These are phyloP conservation scores for Posidonia australis DNA, from an alignment of 106 monocot genomes.

Conservation along the genomic window DNA sequence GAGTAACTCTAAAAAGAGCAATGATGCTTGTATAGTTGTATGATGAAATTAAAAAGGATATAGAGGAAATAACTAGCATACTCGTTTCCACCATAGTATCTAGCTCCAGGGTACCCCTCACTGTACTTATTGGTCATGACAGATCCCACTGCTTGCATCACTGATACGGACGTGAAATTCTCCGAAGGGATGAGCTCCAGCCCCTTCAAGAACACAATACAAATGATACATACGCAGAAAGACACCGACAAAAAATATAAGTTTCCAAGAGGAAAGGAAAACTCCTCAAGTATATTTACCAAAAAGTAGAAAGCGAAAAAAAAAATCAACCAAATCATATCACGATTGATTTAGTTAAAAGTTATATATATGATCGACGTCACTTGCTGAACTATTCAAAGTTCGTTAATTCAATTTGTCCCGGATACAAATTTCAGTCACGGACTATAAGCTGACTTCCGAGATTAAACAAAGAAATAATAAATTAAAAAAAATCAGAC, in stretches of 20 bases:
- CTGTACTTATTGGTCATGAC: constrained; percentile 99
- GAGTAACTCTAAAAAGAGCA: background rate
- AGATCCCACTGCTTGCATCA: constrained; percentile 99
- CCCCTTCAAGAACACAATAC: constrained; percentile 34
- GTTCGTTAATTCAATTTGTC: too few species aligned
- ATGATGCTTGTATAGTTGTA: background rate
- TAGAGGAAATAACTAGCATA: constrained; percentile 22
- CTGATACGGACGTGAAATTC: constrained; percentile 89
- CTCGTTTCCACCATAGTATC: constrained; percentile 99
- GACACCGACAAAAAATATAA: too few species aligned
- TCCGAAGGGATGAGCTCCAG: constrained; percentile 95
- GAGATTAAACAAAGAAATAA: too few species aligned
- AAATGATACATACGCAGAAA: background rate
- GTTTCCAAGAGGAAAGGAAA: background rate
- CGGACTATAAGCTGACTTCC: too few species aligned
- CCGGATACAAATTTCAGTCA: too few species aligned
- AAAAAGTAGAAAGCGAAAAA: background rate
- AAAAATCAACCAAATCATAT: background rate
- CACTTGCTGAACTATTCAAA: background rate
- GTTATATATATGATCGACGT: too few species aligned
- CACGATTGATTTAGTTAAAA: too few species aligned
- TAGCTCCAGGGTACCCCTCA: constrained; percentile 97
- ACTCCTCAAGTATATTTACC: background rate
- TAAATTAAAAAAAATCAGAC: too few species aligned
- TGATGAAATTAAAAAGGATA: background rate